Evolutionary conservation across 129 eudicot genomes (phyloP), one percentile per base, ranked within the genome.

Genomic region (Escallonia rubra): DNA sequence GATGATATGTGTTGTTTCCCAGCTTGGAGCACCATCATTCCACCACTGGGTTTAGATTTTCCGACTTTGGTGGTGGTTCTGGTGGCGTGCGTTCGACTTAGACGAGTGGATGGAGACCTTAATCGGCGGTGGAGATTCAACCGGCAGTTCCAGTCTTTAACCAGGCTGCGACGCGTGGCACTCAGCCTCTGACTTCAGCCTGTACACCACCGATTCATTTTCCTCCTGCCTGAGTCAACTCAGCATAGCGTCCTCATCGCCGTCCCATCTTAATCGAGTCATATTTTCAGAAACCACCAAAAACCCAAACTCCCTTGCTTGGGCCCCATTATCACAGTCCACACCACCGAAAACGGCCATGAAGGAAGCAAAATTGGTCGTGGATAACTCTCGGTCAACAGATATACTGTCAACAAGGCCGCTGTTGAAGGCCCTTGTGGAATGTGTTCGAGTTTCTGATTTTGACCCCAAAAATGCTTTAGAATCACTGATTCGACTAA

Each of bases 51-150:
- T 89, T 89, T 68, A 77, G 86, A 41, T 93, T 89, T 62, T 67
- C 88, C 0, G 96, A 92, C 69, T 83, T 88, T 41, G 85, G 83
- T 8, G 82, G 83, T 45, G 96, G 83, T 34, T 47, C 82, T 6
- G 94, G 85, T n/a, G 83, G n/a, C n/a, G 74, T 11, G 98, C 88
- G 84, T 89, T 88, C 43, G 98, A 93, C 64, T 84, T 96, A 46
- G 98, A 93, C 39, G 98, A 93, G 86, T 93, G 98, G 98, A 93
- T 93, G 98, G 98, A 93, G 76, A 93, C 92, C 54, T 79, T 93
- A 43, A 93, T 93, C 62, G 88, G 87, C 66, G 89, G 81, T 45
- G 88, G 71, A 49, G 87, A 75, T 43, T 81, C 93, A 7, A 83
- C 93, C 4, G 89, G 52, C 38, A 80, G 87, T 48, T 85, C 97